A percentile compares a stretch with the other conserved stretches of the same genome.
These are phyloP conservation scores for Suhomyces panamericanus DNA, from an alignment of 1,139 yeast genomes.

Conservation along the genomic window DNA sequence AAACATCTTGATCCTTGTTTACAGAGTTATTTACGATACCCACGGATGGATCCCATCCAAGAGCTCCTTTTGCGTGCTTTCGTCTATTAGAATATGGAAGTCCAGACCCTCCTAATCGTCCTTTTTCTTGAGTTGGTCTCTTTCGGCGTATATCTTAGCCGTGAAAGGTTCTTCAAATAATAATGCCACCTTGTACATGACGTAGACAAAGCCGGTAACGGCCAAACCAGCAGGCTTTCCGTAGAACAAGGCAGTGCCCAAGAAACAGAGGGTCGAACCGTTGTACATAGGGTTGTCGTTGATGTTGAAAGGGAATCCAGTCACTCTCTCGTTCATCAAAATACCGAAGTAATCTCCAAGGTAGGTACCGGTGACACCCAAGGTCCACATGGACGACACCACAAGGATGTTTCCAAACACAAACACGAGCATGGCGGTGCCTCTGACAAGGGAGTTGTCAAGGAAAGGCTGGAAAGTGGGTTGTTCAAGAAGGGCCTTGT, in stretches of 20 bases:
- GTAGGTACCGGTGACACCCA: conserved; percentile 95
- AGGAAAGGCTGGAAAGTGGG: conserved; percentile 55
- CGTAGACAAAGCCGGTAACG: conserved; percentile 68
- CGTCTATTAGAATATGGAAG: neutral
- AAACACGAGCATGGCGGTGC: conserved; percentile 44
- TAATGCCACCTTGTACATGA: conserved; percentile 83
- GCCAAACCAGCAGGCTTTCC: conserved; percentile 88
- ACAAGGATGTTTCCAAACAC: conserved; percentile 78
- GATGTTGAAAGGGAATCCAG: conserved; percentile 92
- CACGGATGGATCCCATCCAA: too few species aligned
- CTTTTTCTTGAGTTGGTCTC: conserved; percentile 39
- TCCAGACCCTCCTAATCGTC: neutral
- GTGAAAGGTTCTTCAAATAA: conserved; percentile 96
- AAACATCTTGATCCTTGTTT: too few species aligned
- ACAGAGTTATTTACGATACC: too few species aligned
- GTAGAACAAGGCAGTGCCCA: conserved; percentile 86
- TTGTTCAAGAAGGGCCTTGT: conserved; percentile 51
- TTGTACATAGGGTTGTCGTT: conserved; percentile 95
- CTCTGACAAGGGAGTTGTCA: conserved; percentile 36
- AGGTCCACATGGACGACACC: conserved; percentile 82
- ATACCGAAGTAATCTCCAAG: conserved; percentile 97
- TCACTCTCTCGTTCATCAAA: conserved; percentile 84
- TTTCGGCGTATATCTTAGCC: conserved; percentile 75
- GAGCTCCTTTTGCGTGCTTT: neutral
- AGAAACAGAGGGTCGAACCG: conserved; percentile 84